Conservation (phyloP, 129 eudicot species). For the Saussurea involucrata region DNA sequence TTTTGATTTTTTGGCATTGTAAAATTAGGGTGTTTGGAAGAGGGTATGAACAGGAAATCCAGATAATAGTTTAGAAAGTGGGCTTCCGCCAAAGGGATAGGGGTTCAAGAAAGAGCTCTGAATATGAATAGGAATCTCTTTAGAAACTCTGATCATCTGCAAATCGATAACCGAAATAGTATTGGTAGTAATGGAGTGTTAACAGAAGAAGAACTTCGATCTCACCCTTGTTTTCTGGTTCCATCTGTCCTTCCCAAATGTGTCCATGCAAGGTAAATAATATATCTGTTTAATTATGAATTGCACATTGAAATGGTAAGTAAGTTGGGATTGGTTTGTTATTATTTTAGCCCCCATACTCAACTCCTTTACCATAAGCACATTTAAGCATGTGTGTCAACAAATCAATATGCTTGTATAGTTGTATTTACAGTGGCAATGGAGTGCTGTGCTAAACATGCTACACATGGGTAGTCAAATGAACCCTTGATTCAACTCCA, state of each 20-base stretch:
- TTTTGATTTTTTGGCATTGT: background rate
- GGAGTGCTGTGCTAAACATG: background rate
- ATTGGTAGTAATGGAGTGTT: slow-evolving; percentile 29
- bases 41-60: slow-evolving; percentile 34
- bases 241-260: too few species aligned
- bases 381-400: too few species aligned
- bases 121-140: slow-evolving; percentile 56
- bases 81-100: slow-evolving; percentile 45
- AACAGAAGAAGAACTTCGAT: slow-evolving; percentile 68
- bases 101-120: slow-evolving; percentile 47
- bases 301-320: background rate
- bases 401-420: background rate
- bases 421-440: background rate
- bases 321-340: background rate
- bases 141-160: slow-evolving; percentile 30
- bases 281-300: too few species aligned
- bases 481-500: background rate
- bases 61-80: slow-evolving; percentile 45
- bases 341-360: background rate
- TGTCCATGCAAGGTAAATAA: too few species aligned
- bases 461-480: background rate
- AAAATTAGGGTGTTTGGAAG: too few species aligned
- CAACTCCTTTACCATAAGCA: background rate
- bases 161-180: slow-evolving; percentile 22
- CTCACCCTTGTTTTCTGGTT: too few species aligned